These are phyloP conservation scores for Wickerhamiella bombiphila DNA, from an alignment of 805 yeast species.

Conservation along the genomic window DNA sequence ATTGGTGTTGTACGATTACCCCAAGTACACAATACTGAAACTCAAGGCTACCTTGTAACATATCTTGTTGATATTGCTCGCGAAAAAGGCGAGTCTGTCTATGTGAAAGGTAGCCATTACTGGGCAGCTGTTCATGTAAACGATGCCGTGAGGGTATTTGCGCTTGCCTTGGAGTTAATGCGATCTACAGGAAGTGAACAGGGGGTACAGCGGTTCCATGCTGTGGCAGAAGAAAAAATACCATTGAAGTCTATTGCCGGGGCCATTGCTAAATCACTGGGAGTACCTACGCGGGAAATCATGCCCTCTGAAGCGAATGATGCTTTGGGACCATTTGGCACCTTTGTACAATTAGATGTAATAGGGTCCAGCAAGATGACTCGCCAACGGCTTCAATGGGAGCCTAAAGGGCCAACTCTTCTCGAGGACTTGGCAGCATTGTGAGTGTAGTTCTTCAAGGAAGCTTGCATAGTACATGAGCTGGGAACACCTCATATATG, in stretches of 20 bases:
- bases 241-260: background rate
- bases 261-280: background rate
- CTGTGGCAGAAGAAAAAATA: background rate
- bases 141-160: background rate
- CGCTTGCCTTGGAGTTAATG: background rate
- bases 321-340: background rate
- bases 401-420: background rate
- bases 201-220: background rate
- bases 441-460: no score
- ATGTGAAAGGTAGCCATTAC: background rate
- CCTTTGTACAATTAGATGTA: background rate
- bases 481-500: no score
- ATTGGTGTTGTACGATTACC: background rate
- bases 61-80: background rate
- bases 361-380: background rate
- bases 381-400: background rate
- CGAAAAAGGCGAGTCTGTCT: background rate
- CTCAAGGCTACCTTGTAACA: background rate
- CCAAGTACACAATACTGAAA: conserved; percentile 1
- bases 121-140: background rate
- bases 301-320: background rate
- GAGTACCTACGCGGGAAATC: background rate
- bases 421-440: background rate
- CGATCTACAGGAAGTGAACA: background rate
- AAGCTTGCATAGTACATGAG: no score